Evolutionary conservation across 2,329 filamentous ascomycete genomes (phyloP).

Genomic region (Cercospora janseana): DNA sequence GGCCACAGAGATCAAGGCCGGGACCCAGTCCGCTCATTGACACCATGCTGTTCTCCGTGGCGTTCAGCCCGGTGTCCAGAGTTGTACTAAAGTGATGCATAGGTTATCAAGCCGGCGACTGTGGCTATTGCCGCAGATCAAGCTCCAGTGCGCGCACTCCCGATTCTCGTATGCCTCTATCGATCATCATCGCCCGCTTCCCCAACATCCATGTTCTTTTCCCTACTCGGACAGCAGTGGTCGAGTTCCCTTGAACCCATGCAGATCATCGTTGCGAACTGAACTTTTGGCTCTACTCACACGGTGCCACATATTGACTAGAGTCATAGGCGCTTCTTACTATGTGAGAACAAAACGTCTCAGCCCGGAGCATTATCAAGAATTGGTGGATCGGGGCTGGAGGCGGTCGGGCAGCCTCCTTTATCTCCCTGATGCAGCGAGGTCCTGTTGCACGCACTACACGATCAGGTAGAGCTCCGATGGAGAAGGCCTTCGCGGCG

Average conservation of each 20-base stretch:
- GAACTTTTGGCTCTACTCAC: no score
- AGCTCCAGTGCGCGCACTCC: conserved; percentile 48
- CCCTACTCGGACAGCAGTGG: no score
- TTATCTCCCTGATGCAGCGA: conserved; percentile 73
- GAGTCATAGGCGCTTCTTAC: conserved; percentile 65
- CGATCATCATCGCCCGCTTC: conserved; percentile 1
- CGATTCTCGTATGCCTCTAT: conserved; percentile 49
- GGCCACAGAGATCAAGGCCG: no score
- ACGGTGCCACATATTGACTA: conserved; percentile 3
- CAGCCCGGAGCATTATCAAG: conserved; percentile 67
- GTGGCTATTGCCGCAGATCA: conserved; percentile 52
- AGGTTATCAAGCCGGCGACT: conserved; percentile 52
- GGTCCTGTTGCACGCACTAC: conserved; percentile 90
- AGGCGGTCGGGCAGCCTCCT: conserved; percentile 64
- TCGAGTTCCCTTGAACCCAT: no score
- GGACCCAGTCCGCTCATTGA: no score
- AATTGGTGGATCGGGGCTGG: conserved; percentile 72
- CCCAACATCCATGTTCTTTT: neutral
- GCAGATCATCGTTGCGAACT: no score
- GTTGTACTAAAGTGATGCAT: neutral
- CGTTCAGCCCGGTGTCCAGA: neutral
- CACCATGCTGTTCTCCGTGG: no score
- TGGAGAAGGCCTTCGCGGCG: neutral
- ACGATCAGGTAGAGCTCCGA: conserved; percentile 57
- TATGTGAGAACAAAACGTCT: conserved; percentile 64